These are phyloP conservation scores for Colletotrichum graminicola DNA, from an alignment of 2,329 filamentous ascomycete genomes.

Conservation along the genomic window DNA sequence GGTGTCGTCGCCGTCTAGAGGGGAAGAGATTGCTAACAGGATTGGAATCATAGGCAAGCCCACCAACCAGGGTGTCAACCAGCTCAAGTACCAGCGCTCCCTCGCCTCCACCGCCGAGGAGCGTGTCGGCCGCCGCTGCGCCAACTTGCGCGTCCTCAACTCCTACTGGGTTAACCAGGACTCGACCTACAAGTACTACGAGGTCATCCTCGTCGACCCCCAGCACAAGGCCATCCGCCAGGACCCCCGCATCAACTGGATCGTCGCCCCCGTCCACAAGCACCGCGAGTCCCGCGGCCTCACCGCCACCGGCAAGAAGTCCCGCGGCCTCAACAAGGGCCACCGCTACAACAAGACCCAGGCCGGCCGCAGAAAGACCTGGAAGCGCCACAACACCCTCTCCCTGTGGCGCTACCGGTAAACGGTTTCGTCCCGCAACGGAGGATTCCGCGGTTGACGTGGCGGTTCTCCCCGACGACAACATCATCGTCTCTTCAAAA, in stretches of 20 bases:
- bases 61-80: slow-evolving; percentile 99
- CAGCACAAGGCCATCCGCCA: slow-evolving; percentile 99
- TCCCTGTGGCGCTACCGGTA: slow-evolving; percentile 99
- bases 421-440: slow-evolving; percentile 46
- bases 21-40: slow-evolving; percentile 43
- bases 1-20: not conserved
- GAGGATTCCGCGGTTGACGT: slow-evolving; percentile 19
- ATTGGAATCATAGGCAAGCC: slow-evolving; percentile 82
- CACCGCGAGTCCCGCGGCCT: slow-evolving; percentile 98
- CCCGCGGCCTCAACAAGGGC: slow-evolving; percentile 98
- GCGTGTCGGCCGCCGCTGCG: slow-evolving; percentile 98
- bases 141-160: slow-evolving; percentile 99
- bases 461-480: slow-evolving; percentile 25
- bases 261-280: slow-evolving; percentile 99
- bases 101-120: slow-evolving; percentile 98
- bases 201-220: slow-evolving; percentile 99
- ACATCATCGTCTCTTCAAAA: slow-evolving; percentile 8
- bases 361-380: slow-evolving; percentile 98
- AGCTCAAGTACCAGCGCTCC: slow-evolving; percentile 99
- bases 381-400: slow-evolving; percentile 99
- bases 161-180: slow-evolving; percentile 99
- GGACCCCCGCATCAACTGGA: slow-evolving; percentile 99
- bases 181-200: slow-evolving; percentile 99
- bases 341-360: slow-evolving; percentile 99
- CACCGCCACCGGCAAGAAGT: slow-evolving; percentile 99